A percentile compares a stretch with the other conserved stretches of the same genome.
Evolutionary conservation across 306 rosid genomes (phyloP).

Genomic region (peach (Prunus persica)): DNA sequence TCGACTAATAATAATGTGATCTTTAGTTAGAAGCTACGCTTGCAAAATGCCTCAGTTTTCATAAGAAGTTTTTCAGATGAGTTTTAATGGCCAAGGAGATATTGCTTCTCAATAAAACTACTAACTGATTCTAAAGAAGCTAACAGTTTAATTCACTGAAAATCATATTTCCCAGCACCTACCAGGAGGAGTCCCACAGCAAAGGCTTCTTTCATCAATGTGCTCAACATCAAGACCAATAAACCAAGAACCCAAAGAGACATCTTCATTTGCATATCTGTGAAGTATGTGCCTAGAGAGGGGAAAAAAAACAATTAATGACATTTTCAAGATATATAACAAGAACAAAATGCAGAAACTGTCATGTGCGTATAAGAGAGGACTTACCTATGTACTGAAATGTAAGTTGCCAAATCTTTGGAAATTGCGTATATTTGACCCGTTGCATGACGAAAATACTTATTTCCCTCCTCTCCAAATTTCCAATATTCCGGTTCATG

Average conservation of each 20-base stretch:
- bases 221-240: constrained; percentile 64
- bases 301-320: not conserved
- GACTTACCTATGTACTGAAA: constrained; percentile 45
- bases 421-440: constrained; percentile 56
- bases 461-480: constrained; percentile 62
- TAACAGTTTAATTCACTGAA: not conserved
- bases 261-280: constrained; percentile 60
- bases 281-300: constrained; percentile 48
- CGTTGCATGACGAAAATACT: constrained; percentile 60
- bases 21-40: not conserved
- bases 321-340: not conserved
- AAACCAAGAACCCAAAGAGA: constrained; percentile 65
- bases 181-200: constrained; percentile 61
- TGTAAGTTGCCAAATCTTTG: constrained; percentile 60
- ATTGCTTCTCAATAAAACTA: not conserved
- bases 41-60: not conserved
- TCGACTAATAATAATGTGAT: not conserved
- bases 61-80: not conserved
- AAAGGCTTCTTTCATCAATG: constrained; percentile 55
- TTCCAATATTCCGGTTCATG: constrained; percentile 69
- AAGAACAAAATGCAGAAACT: not conserved
- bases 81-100: not conserved
- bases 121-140: not conserved
- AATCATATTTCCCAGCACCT: constrained; percentile 4
- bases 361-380: not conserved